phyloP scores from a whole-genome alignment of 805 yeast genomes.

The Kazachstania kunashirensis region DNA sequence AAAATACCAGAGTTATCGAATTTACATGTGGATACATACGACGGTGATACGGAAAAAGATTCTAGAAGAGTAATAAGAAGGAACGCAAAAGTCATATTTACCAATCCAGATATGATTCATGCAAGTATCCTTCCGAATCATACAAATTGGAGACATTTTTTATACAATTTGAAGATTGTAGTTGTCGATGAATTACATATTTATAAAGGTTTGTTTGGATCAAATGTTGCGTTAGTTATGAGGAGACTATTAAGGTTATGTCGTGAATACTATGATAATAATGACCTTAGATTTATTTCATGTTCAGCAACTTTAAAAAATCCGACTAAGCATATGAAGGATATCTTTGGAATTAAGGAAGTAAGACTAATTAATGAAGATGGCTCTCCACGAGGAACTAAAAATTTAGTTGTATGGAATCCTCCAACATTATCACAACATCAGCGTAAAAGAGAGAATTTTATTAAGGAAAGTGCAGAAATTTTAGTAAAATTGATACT shows the following conservation, averaged over 20 bases:
- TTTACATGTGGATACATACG: constrained; percentile 67
- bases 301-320: constrained; percentile 88
- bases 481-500: constrained; percentile 57
- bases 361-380: constrained; percentile 58
- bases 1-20: constrained; percentile 38
- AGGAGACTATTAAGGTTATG: constrained; percentile 61
- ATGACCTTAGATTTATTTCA: constrained; percentile 57
- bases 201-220: constrained; percentile 84
- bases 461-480: constrained; percentile 68
- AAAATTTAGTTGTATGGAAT: constrained; percentile 72
- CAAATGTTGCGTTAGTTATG: constrained; percentile 81
- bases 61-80: constrained; percentile 46
- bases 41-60: constrained; percentile 77
- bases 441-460: constrained; percentile 51
- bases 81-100: constrained; percentile 70
- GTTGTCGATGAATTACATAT: constrained; percentile 82
- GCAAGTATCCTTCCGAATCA: constrained; percentile 74
- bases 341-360: constrained; percentile 59
- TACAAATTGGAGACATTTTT: constrained; percentile 61
- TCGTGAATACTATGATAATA: constrained; percentile 30
- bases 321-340: constrained; percentile 63
- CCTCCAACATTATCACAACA: constrained; percentile 62
- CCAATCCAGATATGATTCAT: constrained; percentile 93
- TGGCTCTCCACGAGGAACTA: constrained; percentile 82
- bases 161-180: constrained; percentile 55